These are phyloP conservation scores for Starmerella geochares DNA, from an alignment of 805 yeast genomes.

Conservation along the genomic window DNA sequence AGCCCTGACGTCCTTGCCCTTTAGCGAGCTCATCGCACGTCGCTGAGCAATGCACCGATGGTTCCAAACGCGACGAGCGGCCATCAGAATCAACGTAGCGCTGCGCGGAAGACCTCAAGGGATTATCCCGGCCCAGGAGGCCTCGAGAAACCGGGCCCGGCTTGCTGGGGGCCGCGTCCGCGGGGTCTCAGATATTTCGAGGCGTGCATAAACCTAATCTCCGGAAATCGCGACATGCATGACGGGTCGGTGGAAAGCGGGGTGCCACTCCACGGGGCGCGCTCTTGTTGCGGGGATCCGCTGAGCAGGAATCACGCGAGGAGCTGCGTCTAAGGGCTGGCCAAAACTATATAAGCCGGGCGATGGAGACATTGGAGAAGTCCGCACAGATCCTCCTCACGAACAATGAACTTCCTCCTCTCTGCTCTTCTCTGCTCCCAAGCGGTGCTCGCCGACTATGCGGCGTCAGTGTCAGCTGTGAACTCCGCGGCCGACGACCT, in stretches of 20 bases:
- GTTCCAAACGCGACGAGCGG: no score
- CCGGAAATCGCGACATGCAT: conserved; percentile 2
- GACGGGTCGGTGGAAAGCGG: not conserved
- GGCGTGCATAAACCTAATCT: not conserved
- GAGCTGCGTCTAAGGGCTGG: not conserved
- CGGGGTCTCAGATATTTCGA: not conserved
- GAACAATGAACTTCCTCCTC: conserved; percentile 4
- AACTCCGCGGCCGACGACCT: conserved; percentile 4
- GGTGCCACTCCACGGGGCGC: conserved; percentile 1
- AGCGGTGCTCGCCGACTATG: conserved; percentile 1
- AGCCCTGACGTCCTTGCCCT: not conserved
- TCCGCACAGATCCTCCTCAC: not conserved
- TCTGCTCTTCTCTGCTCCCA: not conserved
- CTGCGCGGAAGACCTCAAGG: no score
- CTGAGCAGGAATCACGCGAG: not conserved
- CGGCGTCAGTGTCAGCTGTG: not conserved
- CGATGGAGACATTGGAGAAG: not conserved
- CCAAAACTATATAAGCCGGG: not conserved
- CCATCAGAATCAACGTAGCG: no score
- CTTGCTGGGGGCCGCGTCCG: no score
- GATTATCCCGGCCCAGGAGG: not conserved
- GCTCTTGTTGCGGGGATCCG: not conserved
- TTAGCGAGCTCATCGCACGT: not conserved
- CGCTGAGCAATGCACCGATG: not conserved
- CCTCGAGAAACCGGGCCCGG: not conserved